Evolutionary conservation across 257 asterid genomes (phyloP).

Genomic region (Paulownia fortunei): DNA sequence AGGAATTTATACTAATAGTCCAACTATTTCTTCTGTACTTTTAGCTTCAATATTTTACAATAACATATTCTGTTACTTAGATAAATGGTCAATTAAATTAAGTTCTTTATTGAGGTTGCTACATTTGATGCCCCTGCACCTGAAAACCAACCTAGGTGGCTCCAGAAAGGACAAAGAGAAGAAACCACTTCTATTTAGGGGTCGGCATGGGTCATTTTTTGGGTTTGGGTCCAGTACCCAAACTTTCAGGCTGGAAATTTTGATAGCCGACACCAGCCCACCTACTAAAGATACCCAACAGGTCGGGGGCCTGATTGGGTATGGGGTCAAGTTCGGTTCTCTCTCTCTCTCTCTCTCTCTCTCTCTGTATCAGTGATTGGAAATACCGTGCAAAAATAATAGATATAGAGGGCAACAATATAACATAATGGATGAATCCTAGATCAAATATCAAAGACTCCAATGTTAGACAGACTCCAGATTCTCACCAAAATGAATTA

Average conservation of each 20-base stretch:
- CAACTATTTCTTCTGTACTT: constrained; percentile 10
- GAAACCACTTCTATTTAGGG: background rate
- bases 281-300: background rate
- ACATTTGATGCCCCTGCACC: background rate
- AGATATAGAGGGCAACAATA: too few species aligned
- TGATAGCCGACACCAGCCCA: background rate
- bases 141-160: background rate
- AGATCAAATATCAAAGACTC: too few species aligned
- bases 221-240: background rate
- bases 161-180: constrained; percentile 8
- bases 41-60: background rate
- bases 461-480: too few species aligned
- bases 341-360: background rate
- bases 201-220: background rate
- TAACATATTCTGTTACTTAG: constrained; percentile 7
- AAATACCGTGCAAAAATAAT: too few species aligned
- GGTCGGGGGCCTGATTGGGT: background rate
- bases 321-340: background rate
- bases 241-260: background rate
- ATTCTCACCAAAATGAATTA: too few species aligned
- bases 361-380: background rate
- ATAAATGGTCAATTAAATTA: constrained; percentile 9
- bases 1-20: background rate
- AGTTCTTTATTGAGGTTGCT: constrained; percentile 14
- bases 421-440: too few species aligned